Percentiles rank a stretch among this genome's conserved stretches.
These are phyloP conservation scores for Penicillium nordicum DNA, from an alignment of 2,329 filamentous ascomycete species.

Conservation along the genomic window DNA sequence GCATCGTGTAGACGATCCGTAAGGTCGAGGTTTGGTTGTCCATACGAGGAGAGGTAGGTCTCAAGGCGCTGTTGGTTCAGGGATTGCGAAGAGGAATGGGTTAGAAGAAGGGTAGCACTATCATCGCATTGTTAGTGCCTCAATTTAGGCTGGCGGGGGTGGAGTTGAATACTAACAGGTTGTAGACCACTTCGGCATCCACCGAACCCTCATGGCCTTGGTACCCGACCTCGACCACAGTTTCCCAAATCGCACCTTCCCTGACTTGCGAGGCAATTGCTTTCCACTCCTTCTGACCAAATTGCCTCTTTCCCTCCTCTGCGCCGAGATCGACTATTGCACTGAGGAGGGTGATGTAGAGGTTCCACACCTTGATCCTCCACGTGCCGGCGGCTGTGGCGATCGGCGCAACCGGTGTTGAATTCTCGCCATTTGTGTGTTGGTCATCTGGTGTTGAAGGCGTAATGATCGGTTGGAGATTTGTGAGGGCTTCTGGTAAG, in stretches of 20 bases:
- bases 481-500: slow-evolving; percentile 81
- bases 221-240: slow-evolving; percentile 83
- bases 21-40: slow-evolving; percentile 69
- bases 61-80: slow-evolving; percentile 86
- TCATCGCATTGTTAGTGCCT: slow-evolving; percentile 36
- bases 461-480: slow-evolving; percentile 76
- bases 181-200: slow-evolving; percentile 81
- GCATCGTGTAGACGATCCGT: slow-evolving; percentile 56
- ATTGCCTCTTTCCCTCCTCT: slow-evolving; percentile 83
- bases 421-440: slow-evolving; percentile 46
- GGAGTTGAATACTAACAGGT: slow-evolving; percentile 42
- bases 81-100: slow-evolving; percentile 79
- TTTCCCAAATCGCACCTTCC: slow-evolving; percentile 91
- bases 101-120: slow-evolving; percentile 83
- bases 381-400: slow-evolving; percentile 76
- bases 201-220: slow-evolving; percentile 84
- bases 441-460: slow-evolving; percentile 43
- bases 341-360: slow-evolving; percentile 92
- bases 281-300: slow-evolving; percentile 84
- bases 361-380: slow-evolving; percentile 92
- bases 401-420: slow-evolving; percentile 63
- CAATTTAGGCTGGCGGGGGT: not conserved
- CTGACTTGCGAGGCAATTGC: slow-evolving; percentile 76
- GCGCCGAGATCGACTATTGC: slow-evolving; percentile 83
- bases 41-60: slow-evolving; percentile 77